Evolutionary conservation across 768 basidiomycete species (phyloP).

Genomic region (Suillus variegatus): DNA sequence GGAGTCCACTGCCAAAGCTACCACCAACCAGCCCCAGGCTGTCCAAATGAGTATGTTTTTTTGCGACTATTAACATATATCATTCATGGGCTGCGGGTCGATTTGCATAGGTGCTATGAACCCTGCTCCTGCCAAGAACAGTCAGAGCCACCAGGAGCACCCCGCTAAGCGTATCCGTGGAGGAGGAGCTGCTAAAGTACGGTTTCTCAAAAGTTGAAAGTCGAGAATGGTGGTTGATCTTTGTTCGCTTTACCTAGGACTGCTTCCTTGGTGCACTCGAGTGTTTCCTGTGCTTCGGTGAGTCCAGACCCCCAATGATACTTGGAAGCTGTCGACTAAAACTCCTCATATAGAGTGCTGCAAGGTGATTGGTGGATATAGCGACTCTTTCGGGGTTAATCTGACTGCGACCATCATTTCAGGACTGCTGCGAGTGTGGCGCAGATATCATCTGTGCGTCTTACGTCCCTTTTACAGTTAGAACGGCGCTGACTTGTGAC

Average conservation of each 20-base stretch:
- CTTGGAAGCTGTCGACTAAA: background rate
- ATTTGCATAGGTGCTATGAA: conserved; percentile 44
- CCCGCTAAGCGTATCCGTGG: conserved; percentile 64
- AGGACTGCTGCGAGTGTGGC: conserved; percentile 72
- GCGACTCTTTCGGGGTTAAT: background rate
- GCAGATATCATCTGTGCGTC: conserved; percentile 72
- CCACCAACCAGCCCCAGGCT: conserved; percentile 57
- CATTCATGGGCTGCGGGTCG: background rate
- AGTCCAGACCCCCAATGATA: conserved; percentile 23
- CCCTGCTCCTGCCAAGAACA: conserved; percentile 38
- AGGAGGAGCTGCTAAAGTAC: conserved; percentile 68
- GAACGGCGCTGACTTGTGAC: background rate
- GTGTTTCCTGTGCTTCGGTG: conserved; percentile 77
- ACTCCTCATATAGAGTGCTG: conserved; percentile 55
- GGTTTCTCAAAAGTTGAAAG: background rate
- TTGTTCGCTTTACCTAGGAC: conserved; percentile 43
- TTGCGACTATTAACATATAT: no score
- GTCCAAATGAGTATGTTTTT: conserved; percentile 60
- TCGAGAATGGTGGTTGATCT: background rate
- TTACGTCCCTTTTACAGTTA: background rate
- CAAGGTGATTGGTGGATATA: conserved; percentile 46
- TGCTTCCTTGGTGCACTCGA: conserved; percentile 62
- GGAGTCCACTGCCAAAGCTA: conserved; percentile 34
- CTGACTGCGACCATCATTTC: conserved; percentile 1
- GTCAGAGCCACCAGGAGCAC: conserved; percentile 42